phyloP scores from a whole-genome alignment of 1,284 basidiomycete species.

The Moniliophthora roreri region DNA sequence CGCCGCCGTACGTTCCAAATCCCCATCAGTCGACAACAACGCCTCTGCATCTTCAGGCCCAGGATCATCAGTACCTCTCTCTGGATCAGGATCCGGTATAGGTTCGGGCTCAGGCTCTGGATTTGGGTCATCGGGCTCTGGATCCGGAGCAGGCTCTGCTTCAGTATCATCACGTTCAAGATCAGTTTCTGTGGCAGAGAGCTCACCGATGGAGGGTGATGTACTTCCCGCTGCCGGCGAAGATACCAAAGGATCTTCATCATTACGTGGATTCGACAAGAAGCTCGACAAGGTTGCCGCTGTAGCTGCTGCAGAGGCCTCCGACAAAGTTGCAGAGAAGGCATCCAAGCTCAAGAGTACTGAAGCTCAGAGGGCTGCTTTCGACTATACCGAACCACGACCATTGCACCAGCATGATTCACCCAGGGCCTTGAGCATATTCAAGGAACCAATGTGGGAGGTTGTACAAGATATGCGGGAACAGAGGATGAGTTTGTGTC shows the following conservation, averaged over 20 bases:
- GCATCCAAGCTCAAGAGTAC: background rate
- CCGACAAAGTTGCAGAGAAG: background rate
- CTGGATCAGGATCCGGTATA: background rate
- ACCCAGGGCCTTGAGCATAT: conserved; percentile 60
- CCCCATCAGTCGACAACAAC: background rate
- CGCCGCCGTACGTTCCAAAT: too few species aligned
- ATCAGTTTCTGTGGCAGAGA: background rate
- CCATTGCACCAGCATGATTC: conserved; percentile 50
- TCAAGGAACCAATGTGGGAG: conserved; percentile 72
- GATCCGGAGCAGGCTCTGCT: conserved; percentile 3
- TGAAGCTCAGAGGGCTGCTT: conserved; percentile 17
- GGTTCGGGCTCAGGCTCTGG: background rate
- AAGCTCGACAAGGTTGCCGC: conserved; percentile 5
- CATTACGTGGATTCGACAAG: background rate
- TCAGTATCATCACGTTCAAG: conserved; percentile 7
- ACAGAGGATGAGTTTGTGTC: conserved; percentile 90
- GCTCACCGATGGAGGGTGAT: background rate
- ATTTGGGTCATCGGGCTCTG: background rate
- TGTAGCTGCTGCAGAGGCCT: background rate
- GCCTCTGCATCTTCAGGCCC: background rate
- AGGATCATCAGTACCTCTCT: background rate
- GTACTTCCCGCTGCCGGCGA: conserved; percentile 6
- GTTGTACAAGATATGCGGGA: conserved; percentile 88
- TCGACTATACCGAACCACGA: conserved; percentile 62
- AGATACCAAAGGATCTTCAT: background rate